phyloP scores from a whole-genome alignment of 257 asterid species.

The Ilex aquifolium region DNA sequence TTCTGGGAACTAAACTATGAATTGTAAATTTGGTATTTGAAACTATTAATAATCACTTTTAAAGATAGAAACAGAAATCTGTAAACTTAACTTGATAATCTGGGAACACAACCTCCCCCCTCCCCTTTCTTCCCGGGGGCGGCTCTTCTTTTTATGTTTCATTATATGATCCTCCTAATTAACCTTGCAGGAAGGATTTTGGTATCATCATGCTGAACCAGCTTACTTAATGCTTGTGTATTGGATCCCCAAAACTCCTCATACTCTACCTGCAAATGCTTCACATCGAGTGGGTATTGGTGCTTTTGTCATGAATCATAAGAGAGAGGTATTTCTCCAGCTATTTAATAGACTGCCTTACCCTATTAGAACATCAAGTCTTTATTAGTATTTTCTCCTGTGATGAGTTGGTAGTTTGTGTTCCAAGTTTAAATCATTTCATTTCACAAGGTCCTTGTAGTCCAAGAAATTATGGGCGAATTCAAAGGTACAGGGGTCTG shows the following conservation, averaged over 20 bases:
- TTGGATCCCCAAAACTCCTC: constrained; percentile 10
- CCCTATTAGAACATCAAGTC: constrained; percentile 3
- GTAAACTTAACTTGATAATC: no score
- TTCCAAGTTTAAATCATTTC: neutral
- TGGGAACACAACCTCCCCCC: no score
- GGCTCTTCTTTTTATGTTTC: no score
- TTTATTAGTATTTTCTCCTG: neutral
- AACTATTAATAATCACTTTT: no score
- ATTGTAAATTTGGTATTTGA: no score
- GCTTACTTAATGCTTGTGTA: constrained; percentile 6
- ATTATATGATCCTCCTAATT: neutral
- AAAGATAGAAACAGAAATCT: no score
- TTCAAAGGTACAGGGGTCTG: constrained; percentile 14
- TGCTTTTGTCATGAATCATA: constrained; percentile 4
- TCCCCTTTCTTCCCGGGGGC: no score
- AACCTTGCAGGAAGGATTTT: neutral
- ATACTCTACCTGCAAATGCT: constrained; percentile 9
- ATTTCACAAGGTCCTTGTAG: constrained; percentile 8
- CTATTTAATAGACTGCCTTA: constrained; percentile 3
- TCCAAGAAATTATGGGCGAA: constrained; percentile 18
- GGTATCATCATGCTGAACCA: constrained; percentile 3
- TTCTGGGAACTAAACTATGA: no score
- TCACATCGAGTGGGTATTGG: constrained; percentile 10
- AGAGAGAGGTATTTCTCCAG: constrained; percentile 5
- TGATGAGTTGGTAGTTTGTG: neutral